Percentiles rank a stretch among this genome's conserved stretches.
phyloP scores from a whole-genome alignment of 768 basidiomycete genomes.

The Leccinum barrowsii region DNA sequence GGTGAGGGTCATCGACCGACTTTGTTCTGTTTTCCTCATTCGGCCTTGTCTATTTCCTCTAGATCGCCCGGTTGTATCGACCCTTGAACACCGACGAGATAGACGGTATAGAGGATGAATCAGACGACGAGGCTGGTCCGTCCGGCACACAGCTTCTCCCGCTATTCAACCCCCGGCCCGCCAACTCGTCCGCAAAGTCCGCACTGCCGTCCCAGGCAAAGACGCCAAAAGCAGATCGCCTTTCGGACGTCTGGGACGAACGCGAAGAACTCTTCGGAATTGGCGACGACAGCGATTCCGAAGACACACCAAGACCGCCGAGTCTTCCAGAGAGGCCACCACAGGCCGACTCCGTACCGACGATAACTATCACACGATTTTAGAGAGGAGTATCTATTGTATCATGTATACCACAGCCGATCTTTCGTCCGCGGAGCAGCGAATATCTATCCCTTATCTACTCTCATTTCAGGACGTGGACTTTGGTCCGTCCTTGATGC shows the following conservation, averaged over 20 bases:
- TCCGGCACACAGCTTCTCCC: slow-evolving; percentile 58
- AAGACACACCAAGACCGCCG: slow-evolving; percentile 30
- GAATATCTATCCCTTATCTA: slow-evolving; percentile 14
- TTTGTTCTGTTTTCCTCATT: not conserved
- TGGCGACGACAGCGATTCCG: slow-evolving; percentile 60
- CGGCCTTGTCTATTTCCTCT: not conserved
- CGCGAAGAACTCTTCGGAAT: slow-evolving; percentile 72
- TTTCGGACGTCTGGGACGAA: slow-evolving; percentile 74
- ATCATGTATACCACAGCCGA: slow-evolving; percentile 27
- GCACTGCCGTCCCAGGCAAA: slow-evolving; percentile 27
- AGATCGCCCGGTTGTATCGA: slow-evolving; percentile 78
- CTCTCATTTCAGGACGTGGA: not conserved
- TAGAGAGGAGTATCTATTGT: slow-evolving; percentile 23
- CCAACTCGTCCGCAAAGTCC: slow-evolving; percentile 17
- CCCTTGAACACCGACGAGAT: slow-evolving; percentile 54
- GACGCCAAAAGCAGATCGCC: slow-evolving; percentile 32
- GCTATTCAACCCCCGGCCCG: slow-evolving; percentile 30
- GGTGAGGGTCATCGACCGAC: slow-evolving; percentile 35
- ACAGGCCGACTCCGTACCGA: slow-evolving; percentile 19
- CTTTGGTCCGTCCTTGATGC: slow-evolving; percentile 3
- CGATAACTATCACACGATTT: slow-evolving; percentile 26
- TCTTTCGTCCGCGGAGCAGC: slow-evolving; percentile 2
- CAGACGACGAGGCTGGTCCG: slow-evolving; percentile 41
- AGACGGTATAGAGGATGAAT: slow-evolving; percentile 50
- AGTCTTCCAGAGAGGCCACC: slow-evolving; percentile 1